phyloP scores from a whole-genome alignment of 495 filamentous ascomycete genomes.

The Sordaria brevicollis region DNA sequence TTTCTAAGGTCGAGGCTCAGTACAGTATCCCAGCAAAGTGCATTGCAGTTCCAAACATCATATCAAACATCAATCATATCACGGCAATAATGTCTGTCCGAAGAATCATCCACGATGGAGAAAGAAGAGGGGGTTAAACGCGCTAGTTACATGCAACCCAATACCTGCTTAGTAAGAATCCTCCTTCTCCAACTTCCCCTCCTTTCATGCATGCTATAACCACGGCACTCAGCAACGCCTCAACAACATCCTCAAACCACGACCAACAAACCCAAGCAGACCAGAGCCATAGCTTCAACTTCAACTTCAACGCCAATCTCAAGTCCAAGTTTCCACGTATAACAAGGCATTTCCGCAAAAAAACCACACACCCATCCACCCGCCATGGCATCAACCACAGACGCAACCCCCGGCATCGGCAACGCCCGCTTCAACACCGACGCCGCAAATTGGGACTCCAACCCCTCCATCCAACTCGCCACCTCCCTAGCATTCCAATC shows the following conservation, averaged over 20 bases:
- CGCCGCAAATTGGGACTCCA: slow-evolving; percentile 29
- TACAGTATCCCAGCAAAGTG: no score
- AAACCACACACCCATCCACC: not conserved
- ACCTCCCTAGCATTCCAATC: slow-evolving; percentile 20
- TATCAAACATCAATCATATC: no score
- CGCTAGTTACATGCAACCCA: not conserved
- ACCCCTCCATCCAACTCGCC: slow-evolving; percentile 24
- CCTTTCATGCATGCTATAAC: not conserved
- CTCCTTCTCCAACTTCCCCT: not conserved
- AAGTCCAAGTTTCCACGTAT: no score
- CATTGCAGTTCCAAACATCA: no score
- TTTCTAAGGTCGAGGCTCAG: no score
- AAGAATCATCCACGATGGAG: not conserved
- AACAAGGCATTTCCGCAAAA: no score
- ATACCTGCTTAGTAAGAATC: not conserved
- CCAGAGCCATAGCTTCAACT: not conserved
- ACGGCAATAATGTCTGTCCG: no score
- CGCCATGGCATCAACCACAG: not conserved
- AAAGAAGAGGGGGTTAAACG: not conserved
- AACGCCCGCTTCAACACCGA: slow-evolving; percentile 31
- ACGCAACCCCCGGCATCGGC: not conserved
- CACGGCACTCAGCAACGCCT: not conserved
- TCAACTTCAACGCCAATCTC: not conserved
- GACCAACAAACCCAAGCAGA: no score
- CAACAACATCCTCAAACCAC: not conserved